phyloP scores from a whole-genome alignment of 2,329 filamentous ascomycete species.

The Niveomyces coronatus region DNA sequence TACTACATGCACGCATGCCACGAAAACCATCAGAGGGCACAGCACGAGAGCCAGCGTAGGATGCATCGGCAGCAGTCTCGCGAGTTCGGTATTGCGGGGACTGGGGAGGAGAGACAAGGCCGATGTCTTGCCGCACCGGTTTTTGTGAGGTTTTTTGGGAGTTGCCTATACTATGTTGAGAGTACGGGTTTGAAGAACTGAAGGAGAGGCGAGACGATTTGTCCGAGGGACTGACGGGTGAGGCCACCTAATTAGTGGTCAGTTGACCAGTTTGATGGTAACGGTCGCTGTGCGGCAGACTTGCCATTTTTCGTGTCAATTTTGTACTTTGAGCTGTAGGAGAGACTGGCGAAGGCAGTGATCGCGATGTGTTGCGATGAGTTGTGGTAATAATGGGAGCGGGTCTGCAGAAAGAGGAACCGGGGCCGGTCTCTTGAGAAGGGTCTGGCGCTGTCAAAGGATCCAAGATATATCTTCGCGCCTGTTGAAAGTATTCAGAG shows the following conservation, averaged over 20 bases:
- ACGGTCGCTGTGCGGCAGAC: too few species aligned
- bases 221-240: too few species aligned
- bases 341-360: background rate
- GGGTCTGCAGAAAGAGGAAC: conserved; percentile 39
- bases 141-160: too few species aligned
- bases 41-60: conserved; percentile 8
- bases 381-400: background rate
- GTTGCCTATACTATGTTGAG: too few species aligned
- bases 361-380: background rate
- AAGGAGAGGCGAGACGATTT: too few species aligned
- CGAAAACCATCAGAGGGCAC: too few species aligned
- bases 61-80: conserved; percentile 13
- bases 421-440: conserved; percentile 55
- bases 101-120: conserved; percentile 11
- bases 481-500: conserved; percentile 31
- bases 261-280: too few species aligned
- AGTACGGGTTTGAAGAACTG: too few species aligned
- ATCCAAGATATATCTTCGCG: conserved; percentile 56
- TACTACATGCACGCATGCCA: too few species aligned
- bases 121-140: conserved; percentile 12
- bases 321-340: too few species aligned
- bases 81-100: conserved; percentile 12
- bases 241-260: too few species aligned
- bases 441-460: conserved; percentile 60
- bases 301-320: too few species aligned